Conservation (phyloP, 345 rosid genomes). For the Corymbia maculata region DNA sequence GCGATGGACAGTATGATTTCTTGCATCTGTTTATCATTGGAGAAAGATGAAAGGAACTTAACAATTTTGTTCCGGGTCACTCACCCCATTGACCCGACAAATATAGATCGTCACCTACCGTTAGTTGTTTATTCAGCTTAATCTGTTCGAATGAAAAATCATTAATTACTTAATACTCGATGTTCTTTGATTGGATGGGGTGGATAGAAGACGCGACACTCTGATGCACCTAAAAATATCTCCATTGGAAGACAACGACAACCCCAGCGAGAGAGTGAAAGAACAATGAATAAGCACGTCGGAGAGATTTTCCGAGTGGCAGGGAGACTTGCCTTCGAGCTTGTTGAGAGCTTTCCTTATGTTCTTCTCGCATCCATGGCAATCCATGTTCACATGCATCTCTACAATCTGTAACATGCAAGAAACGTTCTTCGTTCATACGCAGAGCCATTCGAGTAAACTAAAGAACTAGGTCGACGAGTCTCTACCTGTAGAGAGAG, state of each 20-base stretch:
- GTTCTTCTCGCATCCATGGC: slow-evolving; percentile 3
- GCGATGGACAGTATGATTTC: neutral
- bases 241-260: neutral
- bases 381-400: slow-evolving; percentile 6
- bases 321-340: neutral
- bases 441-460: neutral
- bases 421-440: neutral
- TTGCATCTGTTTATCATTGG: neutral
- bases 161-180: neutral
- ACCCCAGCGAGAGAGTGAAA: neutral
- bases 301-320: neutral
- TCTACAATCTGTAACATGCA: neutral
- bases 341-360: slow-evolving; percentile 1
- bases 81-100: neutral
- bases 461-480: neutral
- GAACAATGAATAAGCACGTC: neutral
- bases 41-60: neutral
- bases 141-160: neutral
- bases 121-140: neutral
- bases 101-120: neutral
- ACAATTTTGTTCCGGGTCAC: neutral
- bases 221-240: neutral
- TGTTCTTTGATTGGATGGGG: neutral
- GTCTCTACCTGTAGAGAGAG: neutral
- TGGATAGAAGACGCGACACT: neutral